phyloP scores from a whole-genome alignment of 2,329 filamentous ascomycete genomes.

The Incumbomyces lentus region DNA sequence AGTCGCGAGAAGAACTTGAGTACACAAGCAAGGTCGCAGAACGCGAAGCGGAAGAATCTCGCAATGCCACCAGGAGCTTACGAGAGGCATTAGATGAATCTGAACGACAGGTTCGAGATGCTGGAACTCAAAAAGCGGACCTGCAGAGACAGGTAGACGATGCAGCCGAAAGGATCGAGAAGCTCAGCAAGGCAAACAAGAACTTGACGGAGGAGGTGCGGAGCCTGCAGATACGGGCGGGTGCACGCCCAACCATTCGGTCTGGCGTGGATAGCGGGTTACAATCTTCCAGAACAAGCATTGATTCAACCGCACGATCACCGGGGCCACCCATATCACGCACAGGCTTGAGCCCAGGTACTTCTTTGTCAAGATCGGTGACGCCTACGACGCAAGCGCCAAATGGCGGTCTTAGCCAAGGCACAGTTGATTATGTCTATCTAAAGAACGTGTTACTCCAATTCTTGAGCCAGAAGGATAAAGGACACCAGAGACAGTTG shows the following conservation, averaged over 20 bases:
- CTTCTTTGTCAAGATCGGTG: conserved; percentile 24
- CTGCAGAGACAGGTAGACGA: conserved; percentile 69
- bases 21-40: conserved; percentile 55
- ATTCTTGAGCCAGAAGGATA: conserved; percentile 57
- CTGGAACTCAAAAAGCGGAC: conserved; percentile 71
- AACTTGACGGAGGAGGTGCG: conserved; percentile 50
- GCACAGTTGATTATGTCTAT: conserved; percentile 50
- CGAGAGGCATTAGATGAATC: conserved; percentile 75
- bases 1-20: conserved; percentile 66
- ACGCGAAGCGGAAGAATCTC: conserved; percentile 65
- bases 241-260: conserved; percentile 16
- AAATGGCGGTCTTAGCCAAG: conserved; percentile 16
- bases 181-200: conserved; percentile 59
- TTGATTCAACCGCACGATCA: conserved; percentile 37
- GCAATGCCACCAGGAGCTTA: conserved; percentile 65
- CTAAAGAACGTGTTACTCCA: conserved; percentile 57
- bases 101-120: conserved; percentile 71
- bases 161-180: conserved; percentile 63
- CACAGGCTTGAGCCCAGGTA: conserved; percentile 23
- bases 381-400: conserved; percentile 25
- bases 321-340: conserved; percentile 34
- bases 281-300: conserved; percentile 48
- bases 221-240: conserved; percentile 31
- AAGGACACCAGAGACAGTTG: conserved; percentile 57
- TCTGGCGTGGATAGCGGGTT: conserved; percentile 32